These are phyloP conservation scores for Fusarium floridanum DNA, from an alignment of 2,329 filamentous ascomycete genomes.

Conservation along the genomic window DNA sequence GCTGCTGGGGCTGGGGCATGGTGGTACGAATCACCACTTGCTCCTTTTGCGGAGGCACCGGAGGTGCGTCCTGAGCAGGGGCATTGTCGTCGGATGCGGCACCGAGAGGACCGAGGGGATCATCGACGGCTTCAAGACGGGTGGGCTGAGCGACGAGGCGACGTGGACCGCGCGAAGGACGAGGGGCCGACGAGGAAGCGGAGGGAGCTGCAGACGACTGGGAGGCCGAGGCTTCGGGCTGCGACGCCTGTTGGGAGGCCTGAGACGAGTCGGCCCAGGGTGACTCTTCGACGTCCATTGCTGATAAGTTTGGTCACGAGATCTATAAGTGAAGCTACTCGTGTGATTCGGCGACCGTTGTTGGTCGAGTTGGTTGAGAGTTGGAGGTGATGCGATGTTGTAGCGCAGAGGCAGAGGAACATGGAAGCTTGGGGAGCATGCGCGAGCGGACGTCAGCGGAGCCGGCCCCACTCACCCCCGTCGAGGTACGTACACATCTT, in stretches of 20 bases:
- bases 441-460: slow-evolving; percentile 41
- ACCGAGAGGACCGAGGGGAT: slow-evolving; percentile 83
- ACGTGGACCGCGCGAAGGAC: slow-evolving; percentile 65
- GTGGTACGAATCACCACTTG: slow-evolving; percentile 71
- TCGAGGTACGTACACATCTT: slow-evolving; percentile 29
- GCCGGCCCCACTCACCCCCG: slow-evolving; percentile 38
- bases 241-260: slow-evolving; percentile 50
- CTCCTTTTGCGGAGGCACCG: slow-evolving; percentile 78
- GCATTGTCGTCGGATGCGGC: slow-evolving; percentile 66
- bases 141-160: slow-evolving; percentile 81
- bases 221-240: slow-evolving; percentile 47
- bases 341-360: slow-evolving; percentile 13
- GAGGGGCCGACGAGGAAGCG: slow-evolving; percentile 51
- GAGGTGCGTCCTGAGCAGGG: slow-evolving; percentile 65
- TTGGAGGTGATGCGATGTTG: slow-evolving; percentile 37
- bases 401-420: slow-evolving; percentile 15
- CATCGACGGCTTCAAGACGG: slow-evolving; percentile 81
- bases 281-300: slow-evolving; percentile 66
- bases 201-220: slow-evolving; percentile 47
- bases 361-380: slow-evolving; percentile 22
- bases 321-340: slow-evolving; percentile 15
- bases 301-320: slow-evolving; percentile 24
- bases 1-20: slow-evolving; percentile 60
- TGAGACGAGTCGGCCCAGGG: slow-evolving; percentile 65
- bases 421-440: slow-evolving; percentile 38